phyloP scores from a whole-genome alignment of 2,329 filamentous ascomycete species.

The Zymoseptoria ardabiliae region DNA sequence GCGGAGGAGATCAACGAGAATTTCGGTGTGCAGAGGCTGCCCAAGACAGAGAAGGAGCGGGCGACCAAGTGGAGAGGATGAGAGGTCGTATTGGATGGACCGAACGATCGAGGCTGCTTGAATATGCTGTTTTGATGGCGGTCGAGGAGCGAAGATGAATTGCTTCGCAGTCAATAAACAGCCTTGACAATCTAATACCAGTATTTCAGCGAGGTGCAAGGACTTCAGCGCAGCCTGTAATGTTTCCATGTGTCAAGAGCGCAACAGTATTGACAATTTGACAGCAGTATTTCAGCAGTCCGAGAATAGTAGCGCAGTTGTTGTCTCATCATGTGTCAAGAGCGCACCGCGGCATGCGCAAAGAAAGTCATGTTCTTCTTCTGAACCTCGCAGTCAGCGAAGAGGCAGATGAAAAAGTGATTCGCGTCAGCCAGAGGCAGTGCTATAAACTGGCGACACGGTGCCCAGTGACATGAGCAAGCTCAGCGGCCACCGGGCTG shows the following conservation, averaged over 20 bases:
- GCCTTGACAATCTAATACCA: no score
- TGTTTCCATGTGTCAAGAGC: no score
- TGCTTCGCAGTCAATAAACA: no score
- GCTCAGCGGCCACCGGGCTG: conserved; percentile 5
- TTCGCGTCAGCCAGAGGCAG: conserved; percentile 9
- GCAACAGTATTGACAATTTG: no score
- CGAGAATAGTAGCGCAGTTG: no score
- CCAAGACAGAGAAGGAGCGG: not conserved
- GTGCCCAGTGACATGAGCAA: conserved; percentile 7
- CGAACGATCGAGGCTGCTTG: not conserved
- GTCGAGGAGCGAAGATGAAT: not conserved
- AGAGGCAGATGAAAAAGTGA: conserved; percentile 7
- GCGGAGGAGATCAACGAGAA: not conserved
- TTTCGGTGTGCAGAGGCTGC: not conserved
- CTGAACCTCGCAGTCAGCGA: not conserved
- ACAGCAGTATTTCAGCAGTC: no score
- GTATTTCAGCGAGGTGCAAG: no score
- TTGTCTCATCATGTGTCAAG: no score
- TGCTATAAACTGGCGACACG: conserved; percentile 9
- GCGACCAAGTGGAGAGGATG: not conserved
- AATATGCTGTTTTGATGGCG: not conserved
- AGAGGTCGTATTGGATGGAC: not conserved
- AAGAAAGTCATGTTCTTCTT: not conserved
- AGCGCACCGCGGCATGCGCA: not conserved
- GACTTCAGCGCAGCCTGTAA: no score